Base-by-base conservation (phyloP, 2,329 filamentous ascomycete species). In the Hypoxylon sp. region DNA sequence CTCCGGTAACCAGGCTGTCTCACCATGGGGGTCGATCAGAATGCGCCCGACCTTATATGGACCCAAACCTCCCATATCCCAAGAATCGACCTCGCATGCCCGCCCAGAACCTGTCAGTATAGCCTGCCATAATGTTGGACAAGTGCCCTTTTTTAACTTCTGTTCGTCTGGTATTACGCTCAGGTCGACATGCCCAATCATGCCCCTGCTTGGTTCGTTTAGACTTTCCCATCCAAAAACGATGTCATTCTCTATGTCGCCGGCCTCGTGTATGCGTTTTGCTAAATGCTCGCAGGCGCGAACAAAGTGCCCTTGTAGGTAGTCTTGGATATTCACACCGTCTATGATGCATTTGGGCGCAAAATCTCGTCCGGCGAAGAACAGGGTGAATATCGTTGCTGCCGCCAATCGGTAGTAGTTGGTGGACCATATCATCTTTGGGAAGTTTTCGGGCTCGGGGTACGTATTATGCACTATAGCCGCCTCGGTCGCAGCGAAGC, bases 391-490 rank as follows among this genome's bases (percentile, higher is more conserved):
- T 70, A 98, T 93, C 47, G 93, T 94, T 69, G 94, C 92, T 51
- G 90, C 91, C 2, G 91, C 94, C 51, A 98, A 83, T 22, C 95
- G 87, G 65, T 88, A 91, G 78, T 99, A 99, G 76, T 99, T 99
- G 53, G 96, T 98, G 15, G 94, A 93, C 95, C 95, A 99, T 60
- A 98, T 94, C 96, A 99, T 99, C 80, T 97, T 98, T 22, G 95
- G 95, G 69, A 94, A 99, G 1, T 89, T 85, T 24, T 89, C 89
- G 7, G 94, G 93, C 19, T 97, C 86, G 8, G 92, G 89, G 74
- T 92, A 97, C 1, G 92, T 96, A 73, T 98, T 99, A 55, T 99
- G 95, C 6, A 99, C 94, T 62, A 98, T 86, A 37, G 95, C 93
- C 3, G 94, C 94, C 78, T 97, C 91, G 13, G 94, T 99, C 19